These are phyloP conservation scores for Penicillium janthinellum DNA, from an alignment of 2,329 filamentous ascomycete genomes.

Conservation along the genomic window DNA sequence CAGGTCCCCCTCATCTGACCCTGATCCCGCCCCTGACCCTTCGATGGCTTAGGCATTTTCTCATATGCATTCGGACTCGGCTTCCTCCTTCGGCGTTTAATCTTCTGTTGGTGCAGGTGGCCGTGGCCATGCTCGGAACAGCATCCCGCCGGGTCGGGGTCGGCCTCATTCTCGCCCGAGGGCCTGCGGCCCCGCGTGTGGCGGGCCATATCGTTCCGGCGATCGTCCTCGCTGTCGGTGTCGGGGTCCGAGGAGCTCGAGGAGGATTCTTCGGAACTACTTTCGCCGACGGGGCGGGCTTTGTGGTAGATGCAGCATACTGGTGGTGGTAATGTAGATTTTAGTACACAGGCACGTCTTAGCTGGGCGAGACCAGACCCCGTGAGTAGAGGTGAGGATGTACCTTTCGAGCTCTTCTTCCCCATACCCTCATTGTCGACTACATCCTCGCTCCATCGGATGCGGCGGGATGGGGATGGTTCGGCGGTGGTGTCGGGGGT, in stretches of 20 bases:
- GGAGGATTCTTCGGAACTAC: constrained; percentile 58
- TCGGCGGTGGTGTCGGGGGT: constrained; percentile 12
- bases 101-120: constrained; percentile 10
- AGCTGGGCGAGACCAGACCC: not conserved
- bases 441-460: constrained; percentile 91
- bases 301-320: constrained; percentile 99
- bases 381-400: not conserved
- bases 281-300: constrained; percentile 78
- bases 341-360: not conserved
- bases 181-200: constrained; percentile 21
- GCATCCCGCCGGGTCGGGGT: constrained; percentile 24
- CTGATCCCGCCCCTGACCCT: constrained; percentile 8
- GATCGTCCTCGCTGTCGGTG: constrained; percentile 41
- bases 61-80: constrained; percentile 52
- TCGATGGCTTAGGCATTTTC: constrained; percentile 43
- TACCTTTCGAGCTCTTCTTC: constrained; percentile 92
- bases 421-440: constrained; percentile 95
- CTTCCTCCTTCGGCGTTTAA: constrained; percentile 35
- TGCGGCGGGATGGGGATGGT: constrained; percentile 57
- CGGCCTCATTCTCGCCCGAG: constrained; percentile 18
- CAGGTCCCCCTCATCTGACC: constrained; percentile 11
- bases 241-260: constrained; percentile 59
- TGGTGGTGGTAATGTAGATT: constrained; percentile 38
- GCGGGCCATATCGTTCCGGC: constrained; percentile 13
- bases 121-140: constrained; percentile 12